Percentiles rank a stretch among this genome's conserved stretches.
phyloP scores from a whole-genome alignment of 352 stramenopile species.

The Globisporangium acanthophoron region DNA sequence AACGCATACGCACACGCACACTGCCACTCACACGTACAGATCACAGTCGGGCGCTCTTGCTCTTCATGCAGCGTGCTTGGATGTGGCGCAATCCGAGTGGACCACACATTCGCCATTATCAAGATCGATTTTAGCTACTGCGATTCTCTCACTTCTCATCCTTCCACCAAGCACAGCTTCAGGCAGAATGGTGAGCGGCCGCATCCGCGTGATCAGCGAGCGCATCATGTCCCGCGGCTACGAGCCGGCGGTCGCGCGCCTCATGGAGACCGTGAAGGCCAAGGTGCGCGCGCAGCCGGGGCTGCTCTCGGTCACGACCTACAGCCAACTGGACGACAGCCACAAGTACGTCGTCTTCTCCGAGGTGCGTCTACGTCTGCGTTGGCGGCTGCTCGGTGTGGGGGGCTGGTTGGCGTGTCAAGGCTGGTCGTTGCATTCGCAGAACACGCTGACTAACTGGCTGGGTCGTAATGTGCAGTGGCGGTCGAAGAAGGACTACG shows the following conservation, averaged over 20 bases:
- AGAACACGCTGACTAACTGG: neutral
- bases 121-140: too few relatives aligned
- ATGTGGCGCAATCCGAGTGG: neutral
- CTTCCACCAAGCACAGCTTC: neutral
- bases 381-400: too few relatives aligned
- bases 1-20: too few relatives aligned
- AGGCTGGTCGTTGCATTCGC: too few relatives aligned
- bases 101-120: neutral
- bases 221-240: conserved; percentile 86
- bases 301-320: conserved; percentile 73
- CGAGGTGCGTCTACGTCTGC: conserved; percentile 33
- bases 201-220: conserved; percentile 75
- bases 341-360: conserved; percentile 89
- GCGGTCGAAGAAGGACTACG: conserved; percentile 75
- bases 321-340: conserved; percentile 65
- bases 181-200: conserved; percentile 26
- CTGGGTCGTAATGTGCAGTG: conserved; percentile 33
- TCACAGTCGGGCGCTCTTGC: too few relatives aligned
- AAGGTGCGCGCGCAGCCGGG: conserved; percentile 74
- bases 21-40: neutral
- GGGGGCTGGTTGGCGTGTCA: too few relatives aligned
- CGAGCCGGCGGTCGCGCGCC: conserved; percentile 71
- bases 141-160: neutral
- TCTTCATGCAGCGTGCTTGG: neutral
- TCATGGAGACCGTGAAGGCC: conserved; percentile 85